phyloP scores from a whole-genome alignment of 2,329 filamentous ascomycete genomes.

The Talaromyces sp. region DNA sequence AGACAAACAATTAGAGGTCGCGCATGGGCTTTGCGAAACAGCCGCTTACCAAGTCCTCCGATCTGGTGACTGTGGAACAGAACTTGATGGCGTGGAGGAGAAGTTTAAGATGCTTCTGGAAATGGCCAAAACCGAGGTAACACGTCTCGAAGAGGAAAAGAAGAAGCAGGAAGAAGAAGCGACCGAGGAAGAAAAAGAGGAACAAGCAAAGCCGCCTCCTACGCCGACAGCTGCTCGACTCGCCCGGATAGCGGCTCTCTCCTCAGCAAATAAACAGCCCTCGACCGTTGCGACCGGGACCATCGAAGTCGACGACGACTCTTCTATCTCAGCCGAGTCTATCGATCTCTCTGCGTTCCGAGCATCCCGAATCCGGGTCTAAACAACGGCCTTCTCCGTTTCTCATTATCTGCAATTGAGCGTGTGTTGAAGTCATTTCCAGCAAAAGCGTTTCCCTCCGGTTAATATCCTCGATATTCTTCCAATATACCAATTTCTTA shows the following conservation, averaged over 20 bases:
- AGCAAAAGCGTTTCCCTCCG: constrained; percentile 16
- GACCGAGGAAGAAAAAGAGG: constrained; percentile 8
- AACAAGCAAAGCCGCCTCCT: constrained; percentile 5
- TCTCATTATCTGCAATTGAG: constrained; percentile 24
- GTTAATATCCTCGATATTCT: constrained; percentile 14
- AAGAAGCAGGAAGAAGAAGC: constrained; percentile 26
- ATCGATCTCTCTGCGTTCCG: constrained; percentile 41
- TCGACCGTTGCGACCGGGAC: constrained; percentile 16
- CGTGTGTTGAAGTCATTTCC: constrained; percentile 22
- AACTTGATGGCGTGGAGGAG: constrained; percentile 70
- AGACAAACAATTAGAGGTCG: constrained; percentile 77
- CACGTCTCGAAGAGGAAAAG: constrained; percentile 58
- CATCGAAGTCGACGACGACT: constrained; percentile 42
- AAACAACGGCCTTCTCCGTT: not conserved
- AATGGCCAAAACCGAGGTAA: constrained; percentile 62
- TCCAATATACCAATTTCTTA: constrained; percentile 13
- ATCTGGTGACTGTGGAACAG: constrained; percentile 78
- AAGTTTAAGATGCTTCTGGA: constrained; percentile 67
- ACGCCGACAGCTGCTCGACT: constrained; percentile 22
- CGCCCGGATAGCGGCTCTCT: constrained; percentile 20
- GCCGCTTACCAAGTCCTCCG: constrained; percentile 89
- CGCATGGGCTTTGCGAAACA: constrained; percentile 79
- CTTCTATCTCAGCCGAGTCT: constrained; percentile 37
- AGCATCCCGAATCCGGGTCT: constrained; percentile 28
- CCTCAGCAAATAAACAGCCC: constrained; percentile 21